Conservation (phyloP, 805 yeast genomes). For the Metschnikowia gelsemii region DNA sequence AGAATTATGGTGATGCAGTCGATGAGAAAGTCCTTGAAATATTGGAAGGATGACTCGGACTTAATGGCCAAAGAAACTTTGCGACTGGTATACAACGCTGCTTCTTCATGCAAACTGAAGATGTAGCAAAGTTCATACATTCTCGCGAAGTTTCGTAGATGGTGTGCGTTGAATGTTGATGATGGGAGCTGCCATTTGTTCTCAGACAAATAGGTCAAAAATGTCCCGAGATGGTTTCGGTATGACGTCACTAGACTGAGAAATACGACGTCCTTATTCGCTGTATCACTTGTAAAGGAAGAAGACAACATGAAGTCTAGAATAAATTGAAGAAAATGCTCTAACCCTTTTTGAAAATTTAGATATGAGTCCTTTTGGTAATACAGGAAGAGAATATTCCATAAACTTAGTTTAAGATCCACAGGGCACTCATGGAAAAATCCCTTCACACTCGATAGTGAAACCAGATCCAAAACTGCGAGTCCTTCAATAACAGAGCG, state of each 20-base stretch:
- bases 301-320: slow-evolving; percentile 31
- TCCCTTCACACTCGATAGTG: slow-evolving; percentile 49
- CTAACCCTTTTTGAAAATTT: slow-evolving; percentile 50
- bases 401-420: slow-evolving; percentile 65
- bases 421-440: slow-evolving; percentile 66
- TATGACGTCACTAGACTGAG: slow-evolving; percentile 53
- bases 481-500: slow-evolving; percentile 18
- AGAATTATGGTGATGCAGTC: slow-evolving; percentile 38
- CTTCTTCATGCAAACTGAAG: slow-evolving; percentile 54
- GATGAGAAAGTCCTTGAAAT: slow-evolving; percentile 46
- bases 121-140: slow-evolving; percentile 47
- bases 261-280: slow-evolving; percentile 43
- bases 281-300: slow-evolving; percentile 19
- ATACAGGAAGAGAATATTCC: slow-evolving; percentile 67
- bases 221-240: slow-evolving; percentile 48
- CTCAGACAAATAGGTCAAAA: slow-evolving; percentile 26
- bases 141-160: slow-evolving; percentile 25
- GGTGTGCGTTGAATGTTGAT: slow-evolving; percentile 3
- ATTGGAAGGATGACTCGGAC: slow-evolving; percentile 44
- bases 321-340: slow-evolving; percentile 48
- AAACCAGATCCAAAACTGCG: slow-evolving; percentile 19
- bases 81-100: slow-evolving; percentile 36
- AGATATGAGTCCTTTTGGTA: slow-evolving; percentile 38
- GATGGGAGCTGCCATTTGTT: slow-evolving; percentile 36
- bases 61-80: slow-evolving; percentile 42